Evolutionary conservation across 2,329 filamentous ascomycete species (phyloP).

Genomic region (Lachnellula arida): DNA sequence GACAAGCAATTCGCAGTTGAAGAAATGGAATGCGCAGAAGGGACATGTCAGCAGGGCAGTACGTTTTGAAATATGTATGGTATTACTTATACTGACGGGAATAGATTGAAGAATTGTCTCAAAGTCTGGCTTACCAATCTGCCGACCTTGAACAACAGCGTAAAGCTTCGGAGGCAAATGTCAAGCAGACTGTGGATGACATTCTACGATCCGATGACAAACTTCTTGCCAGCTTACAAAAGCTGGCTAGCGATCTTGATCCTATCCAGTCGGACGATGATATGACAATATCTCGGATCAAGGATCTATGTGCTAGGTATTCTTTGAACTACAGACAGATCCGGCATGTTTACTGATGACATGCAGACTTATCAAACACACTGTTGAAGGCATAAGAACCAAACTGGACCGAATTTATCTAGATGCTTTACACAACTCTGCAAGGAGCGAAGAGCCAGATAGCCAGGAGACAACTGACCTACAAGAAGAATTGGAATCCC

Average conservation of each 20-base stretch:
- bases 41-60: constrained; percentile 42
- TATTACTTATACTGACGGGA: constrained; percentile 5
- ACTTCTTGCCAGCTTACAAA: constrained; percentile 60
- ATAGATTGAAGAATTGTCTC: constrained; percentile 46
- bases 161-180: constrained; percentile 39
- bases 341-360: neutral
- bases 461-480: constrained; percentile 44
- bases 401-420: constrained; percentile 53
- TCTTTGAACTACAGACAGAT: neutral
- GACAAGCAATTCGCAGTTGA: constrained; percentile 34
- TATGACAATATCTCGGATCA: constrained; percentile 50
- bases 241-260: constrained; percentile 58
- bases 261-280: constrained; percentile 48
- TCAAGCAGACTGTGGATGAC: constrained; percentile 46
- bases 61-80: constrained; percentile 11
- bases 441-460: constrained; percentile 10
- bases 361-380: constrained; percentile 51
- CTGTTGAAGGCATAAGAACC: constrained; percentile 50
- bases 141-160: constrained; percentile 48
- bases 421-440: constrained; percentile 36
- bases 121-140: constrained; percentile 42
- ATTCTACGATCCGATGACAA: constrained; percentile 59
- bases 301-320: constrained; percentile 52
- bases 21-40: constrained; percentile 37
- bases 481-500: constrained; percentile 62